These are phyloP conservation scores for Amanita phalloides DNA, from an alignment of 768 basidiomycete species.

Conservation along the genomic window DNA sequence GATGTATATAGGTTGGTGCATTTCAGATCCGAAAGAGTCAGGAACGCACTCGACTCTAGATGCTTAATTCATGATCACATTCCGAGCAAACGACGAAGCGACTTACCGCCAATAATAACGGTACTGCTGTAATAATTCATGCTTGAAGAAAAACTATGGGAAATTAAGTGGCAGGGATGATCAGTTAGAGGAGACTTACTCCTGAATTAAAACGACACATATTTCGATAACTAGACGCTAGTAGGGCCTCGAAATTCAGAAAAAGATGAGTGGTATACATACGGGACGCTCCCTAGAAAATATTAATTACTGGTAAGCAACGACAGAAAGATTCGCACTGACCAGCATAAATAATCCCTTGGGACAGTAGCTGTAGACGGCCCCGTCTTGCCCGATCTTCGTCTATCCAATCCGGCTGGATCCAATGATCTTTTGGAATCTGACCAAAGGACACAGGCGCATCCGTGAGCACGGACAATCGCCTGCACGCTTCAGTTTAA, in stretches of 20 bases:
- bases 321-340: conserved; percentile 7
- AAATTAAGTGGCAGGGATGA: background rate
- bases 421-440: conserved; percentile 73
- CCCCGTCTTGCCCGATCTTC: conserved; percentile 52
- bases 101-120: conserved; percentile 73
- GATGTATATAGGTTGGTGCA: conserved; percentile 1
- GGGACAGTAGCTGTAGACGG: conserved; percentile 51
- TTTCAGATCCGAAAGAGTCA: background rate
- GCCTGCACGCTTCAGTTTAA: conserved; percentile 19
- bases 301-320: conserved; percentile 4
- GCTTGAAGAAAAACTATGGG: conserved; percentile 70
- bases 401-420: conserved; percentile 73
- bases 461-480: conserved; percentile 42
- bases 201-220: conserved; percentile 97
- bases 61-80: conserved; percentile 3
- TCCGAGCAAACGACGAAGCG: background rate
- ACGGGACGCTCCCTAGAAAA: conserved; percentile 60
- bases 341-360: conserved; percentile 56
- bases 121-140: conserved; percentile 64
- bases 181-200: conserved; percentile 28
- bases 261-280: conserved; percentile 17
- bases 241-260: background rate
- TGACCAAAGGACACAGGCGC: conserved; percentile 54
- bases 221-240: conserved; percentile 58
- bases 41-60: conserved; percentile 61